phyloP scores from a whole-genome alignment of 2,329 filamentous ascomycete genomes.

The Macrophomina pseudophaseolina region DNA sequence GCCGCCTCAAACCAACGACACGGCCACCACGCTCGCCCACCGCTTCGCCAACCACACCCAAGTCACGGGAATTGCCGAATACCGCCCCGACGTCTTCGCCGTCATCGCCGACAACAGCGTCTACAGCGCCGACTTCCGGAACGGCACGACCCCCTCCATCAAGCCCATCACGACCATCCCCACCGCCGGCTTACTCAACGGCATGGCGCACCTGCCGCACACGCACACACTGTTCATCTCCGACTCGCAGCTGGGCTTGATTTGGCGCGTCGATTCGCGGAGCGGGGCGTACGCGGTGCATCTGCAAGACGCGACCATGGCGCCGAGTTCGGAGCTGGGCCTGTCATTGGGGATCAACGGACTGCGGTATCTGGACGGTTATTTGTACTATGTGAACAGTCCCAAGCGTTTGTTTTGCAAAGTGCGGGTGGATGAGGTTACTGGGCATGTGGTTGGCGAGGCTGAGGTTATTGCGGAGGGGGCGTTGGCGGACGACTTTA shows the following conservation, averaged over 20 bases:
- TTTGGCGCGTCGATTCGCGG: slow-evolving; percentile 29
- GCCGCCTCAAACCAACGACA: not conserved
- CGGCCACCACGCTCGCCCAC: slow-evolving; percentile 36
- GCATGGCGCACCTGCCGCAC: slow-evolving; percentile 30
- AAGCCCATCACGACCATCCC: slow-evolving; percentile 32
- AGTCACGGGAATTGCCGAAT: not conserved
- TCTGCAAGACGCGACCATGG: slow-evolving; percentile 30
- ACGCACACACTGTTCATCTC: slow-evolving; percentile 32
- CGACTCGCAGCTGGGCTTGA: slow-evolving; percentile 32
- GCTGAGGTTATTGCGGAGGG: not conserved
- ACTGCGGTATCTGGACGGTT: slow-evolving; percentile 28
- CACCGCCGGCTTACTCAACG: slow-evolving; percentile 32
- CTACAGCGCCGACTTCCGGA: not conserved
- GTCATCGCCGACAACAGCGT: slow-evolving; percentile 29
- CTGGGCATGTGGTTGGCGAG: not conserved
- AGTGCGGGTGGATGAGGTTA: slow-evolving; percentile 28
- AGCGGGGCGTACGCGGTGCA: slow-evolving; percentile 28
- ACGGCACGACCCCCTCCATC: not conserved
- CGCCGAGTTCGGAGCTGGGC: slow-evolving; percentile 24
- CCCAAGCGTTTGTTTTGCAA: slow-evolving; percentile 26
- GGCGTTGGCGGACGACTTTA: not conserved
- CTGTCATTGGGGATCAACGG: slow-evolving; percentile 35
- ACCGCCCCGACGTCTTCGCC: slow-evolving; percentile 38
- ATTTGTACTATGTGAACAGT: slow-evolving; percentile 34
- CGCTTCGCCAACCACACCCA: slow-evolving; percentile 31